Conservation (phyloP, 2,329 filamentous ascomycete species). For the Colletotrichum sp. region DNA sequence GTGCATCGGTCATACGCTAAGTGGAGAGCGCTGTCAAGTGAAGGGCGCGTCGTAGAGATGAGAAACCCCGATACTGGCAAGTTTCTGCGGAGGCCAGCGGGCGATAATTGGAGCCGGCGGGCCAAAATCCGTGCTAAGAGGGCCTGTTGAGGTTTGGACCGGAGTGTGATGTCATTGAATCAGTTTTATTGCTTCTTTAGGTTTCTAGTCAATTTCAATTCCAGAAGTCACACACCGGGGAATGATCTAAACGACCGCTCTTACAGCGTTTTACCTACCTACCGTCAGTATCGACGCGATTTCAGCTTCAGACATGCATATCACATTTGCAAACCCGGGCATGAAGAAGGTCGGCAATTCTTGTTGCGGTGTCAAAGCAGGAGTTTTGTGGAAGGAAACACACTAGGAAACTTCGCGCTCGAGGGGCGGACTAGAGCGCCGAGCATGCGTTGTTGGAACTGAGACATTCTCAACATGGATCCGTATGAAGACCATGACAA, state of each 20-base stretch:
- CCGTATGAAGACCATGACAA: background rate
- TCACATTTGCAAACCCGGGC: background rate
- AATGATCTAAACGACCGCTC: background rate
- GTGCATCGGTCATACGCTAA: background rate
- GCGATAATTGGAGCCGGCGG: background rate
- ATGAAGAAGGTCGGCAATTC: background rate
- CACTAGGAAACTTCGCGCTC: background rate
- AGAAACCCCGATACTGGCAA: background rate
- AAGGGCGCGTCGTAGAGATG: background rate
- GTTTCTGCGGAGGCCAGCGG: background rate
- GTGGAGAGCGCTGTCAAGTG: background rate
- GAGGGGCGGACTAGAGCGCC: background rate
- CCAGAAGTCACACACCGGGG: background rate
- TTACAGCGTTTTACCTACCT: background rate
- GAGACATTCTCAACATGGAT: background rate
- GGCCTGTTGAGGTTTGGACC: background rate
- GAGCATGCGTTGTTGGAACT: background rate
- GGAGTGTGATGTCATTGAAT: background rate
- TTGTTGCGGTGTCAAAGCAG: background rate
- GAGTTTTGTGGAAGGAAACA: background rate
- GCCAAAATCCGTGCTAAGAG: background rate
- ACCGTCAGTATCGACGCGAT: background rate
- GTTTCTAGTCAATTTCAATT: background rate
- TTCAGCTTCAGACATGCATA: background rate
- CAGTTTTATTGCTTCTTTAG: background rate